A percentile compares a stretch with the other conserved stretches of the same genome.
Conservation (phyloP, 225 moss, liverwort and hornwort genomes). For the Asterella californica region DNA sequence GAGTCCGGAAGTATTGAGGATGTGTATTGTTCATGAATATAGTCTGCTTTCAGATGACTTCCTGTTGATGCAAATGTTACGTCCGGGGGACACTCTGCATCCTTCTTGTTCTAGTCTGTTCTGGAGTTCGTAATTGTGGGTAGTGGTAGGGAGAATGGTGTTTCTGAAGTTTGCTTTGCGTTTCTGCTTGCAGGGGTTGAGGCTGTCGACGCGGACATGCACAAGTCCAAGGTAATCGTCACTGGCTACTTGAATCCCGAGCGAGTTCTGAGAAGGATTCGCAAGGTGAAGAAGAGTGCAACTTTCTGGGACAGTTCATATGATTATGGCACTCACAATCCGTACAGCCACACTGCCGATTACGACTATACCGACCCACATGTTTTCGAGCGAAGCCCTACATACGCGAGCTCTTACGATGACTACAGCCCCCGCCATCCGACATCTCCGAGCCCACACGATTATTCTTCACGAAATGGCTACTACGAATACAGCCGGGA, state of each 20-base stretch:
- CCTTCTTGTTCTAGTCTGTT: too few species aligned
- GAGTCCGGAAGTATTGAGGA: too few species aligned
- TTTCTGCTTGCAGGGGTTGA: slow-evolving; percentile 27
- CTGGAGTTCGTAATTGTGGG: too few species aligned
- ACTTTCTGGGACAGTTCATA: slow-evolving; percentile 37
- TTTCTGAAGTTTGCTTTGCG: background rate
- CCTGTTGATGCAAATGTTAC: too few species aligned
- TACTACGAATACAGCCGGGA: slow-evolving; percentile 8
- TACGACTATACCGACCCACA: slow-evolving; percentile 2
- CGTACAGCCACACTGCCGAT: slow-evolving; percentile 9
- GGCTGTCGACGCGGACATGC: slow-evolving; percentile 39
- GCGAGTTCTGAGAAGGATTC: slow-evolving; percentile 31
- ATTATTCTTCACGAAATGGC: background rate
- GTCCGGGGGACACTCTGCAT: too few species aligned
- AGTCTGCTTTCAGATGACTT: too few species aligned
- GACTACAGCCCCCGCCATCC: background rate
- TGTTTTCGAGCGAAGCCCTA: background rate
- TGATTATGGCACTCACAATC: slow-evolving; percentile 20
- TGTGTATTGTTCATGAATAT: too few species aligned
- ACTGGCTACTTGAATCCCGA: slow-evolving; percentile 28
- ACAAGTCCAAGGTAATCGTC: slow-evolving; percentile 32
- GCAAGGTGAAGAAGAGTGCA: slow-evolving; percentile 35
- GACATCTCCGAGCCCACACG: slow-evolving; percentile 10
- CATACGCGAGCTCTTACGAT: background rate
- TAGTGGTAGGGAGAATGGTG: background rate